Conservation (phyloP, 169 alveolate species). For the Cardiosporidium cionae region DNA sequence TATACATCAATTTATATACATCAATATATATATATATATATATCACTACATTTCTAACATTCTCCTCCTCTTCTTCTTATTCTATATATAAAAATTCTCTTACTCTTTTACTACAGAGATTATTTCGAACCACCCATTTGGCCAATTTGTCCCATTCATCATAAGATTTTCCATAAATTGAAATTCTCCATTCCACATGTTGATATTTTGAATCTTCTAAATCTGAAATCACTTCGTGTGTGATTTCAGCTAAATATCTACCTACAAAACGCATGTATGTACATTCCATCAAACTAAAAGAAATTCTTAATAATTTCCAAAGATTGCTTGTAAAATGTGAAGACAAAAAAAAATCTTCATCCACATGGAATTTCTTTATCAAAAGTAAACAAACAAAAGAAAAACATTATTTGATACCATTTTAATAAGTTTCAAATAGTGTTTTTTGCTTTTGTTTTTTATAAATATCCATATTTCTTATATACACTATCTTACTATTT, state of each 20-base stretch:
- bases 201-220: constrained; percentile 69
- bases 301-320: too few relatives aligned
- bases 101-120: constrained; percentile 18
- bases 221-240: constrained; percentile 70
- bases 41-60: not conserved
- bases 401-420: too few relatives aligned
- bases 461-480: too few relatives aligned
- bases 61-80: not conserved
- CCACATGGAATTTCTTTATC: not conserved
- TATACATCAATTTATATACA: not conserved
- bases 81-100: too few relatives aligned
- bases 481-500: too few relatives aligned
- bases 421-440: too few relatives aligned
- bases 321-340: not conserved
- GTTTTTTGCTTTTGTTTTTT: too few relatives aligned
- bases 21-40: not conserved
- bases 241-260: constrained; percentile 75
- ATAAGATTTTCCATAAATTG: constrained; percentile 75
- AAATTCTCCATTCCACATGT: constrained; percentile 82
- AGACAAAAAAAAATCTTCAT: not conserved
- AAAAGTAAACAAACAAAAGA: not conserved
- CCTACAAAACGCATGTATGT: constrained; percentile 7
- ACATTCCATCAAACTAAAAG: too few relatives aligned
- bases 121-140: constrained; percentile 72
- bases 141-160: constrained; percentile 82